Evolutionary conservation across 169 alveolate genomes (phyloP), one percentile per base, ranked within the genome.

Genomic region (Condylostoma magnum): DNA sequence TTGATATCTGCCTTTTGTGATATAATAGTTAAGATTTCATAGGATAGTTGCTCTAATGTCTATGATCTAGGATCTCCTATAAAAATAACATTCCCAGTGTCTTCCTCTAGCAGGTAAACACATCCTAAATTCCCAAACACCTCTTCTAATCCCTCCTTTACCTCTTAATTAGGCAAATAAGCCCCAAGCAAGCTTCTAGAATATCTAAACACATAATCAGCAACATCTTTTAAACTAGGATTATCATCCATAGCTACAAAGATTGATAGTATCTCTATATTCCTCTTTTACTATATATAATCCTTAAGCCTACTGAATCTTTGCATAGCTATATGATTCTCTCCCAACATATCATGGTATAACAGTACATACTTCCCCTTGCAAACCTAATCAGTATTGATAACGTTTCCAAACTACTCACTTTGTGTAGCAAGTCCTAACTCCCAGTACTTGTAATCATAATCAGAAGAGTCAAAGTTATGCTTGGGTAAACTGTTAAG

Each of bases 361-460:
- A 66, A 1, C 15, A 66, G 46, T 10, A 47, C 65, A 30, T 66
- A 66, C 36, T 47, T 41, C 10, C 47, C 75, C 20, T 46, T 46
- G 0, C 3, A 8, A 46, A 44, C 66, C 15, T 8, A 8, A 28
- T 46, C 65, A 28, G 75, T 46, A 4, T 22, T 46, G 33, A 60
- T 60, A 25, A 46, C 34, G 10, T 15, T 43, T 3, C 50, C 75
- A 15, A 20, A 25, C 27, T 41, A 18, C 33, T 25, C 44, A 33
- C 10, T n/a, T 12, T n/a, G 44, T 12, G 12, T 41, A 1, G 75
- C 47, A 6, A n/a, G n/a, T 15, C 27, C 47, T 27, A 66, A 20
- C 36, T 66, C 75, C 63, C 75, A 66, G 4, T 15, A 47, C 30
- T 66, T 66, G 44, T 66, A 66, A 18, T 47, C 75, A 30, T 66